These are phyloP conservation scores for Monilinia aucupariae DNA, from an alignment of 2,329 filamentous ascomycete species.

Conservation along the genomic window DNA sequence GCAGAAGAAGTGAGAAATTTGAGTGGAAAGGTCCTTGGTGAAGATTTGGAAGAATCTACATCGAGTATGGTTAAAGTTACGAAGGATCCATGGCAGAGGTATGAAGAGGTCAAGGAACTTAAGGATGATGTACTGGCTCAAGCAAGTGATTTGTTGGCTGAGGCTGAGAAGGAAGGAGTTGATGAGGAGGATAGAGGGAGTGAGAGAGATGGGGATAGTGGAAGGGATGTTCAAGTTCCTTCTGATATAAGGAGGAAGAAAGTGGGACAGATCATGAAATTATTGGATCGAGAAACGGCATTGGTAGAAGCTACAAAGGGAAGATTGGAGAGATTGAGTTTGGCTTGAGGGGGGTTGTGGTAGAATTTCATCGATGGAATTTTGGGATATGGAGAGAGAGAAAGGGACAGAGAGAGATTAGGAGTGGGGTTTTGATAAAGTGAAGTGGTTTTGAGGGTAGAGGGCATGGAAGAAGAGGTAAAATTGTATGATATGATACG, in stretches of 20 bases:
- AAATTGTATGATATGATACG: slow-evolving; percentile 3
- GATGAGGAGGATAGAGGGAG: not conserved
- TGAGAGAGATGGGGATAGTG: slow-evolving; percentile 24
- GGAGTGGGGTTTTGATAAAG: not conserved
- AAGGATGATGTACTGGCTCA: slow-evolving; percentile 39
- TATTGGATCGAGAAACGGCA: slow-evolving; percentile 62
- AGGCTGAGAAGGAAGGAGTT: not conserved
- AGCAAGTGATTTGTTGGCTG: slow-evolving; percentile 23
- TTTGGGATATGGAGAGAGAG: not conserved
- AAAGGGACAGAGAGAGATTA: no score
- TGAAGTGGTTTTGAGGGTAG: not conserved
- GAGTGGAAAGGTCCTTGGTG: slow-evolving; percentile 35
- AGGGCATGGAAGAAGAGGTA: not conserved
- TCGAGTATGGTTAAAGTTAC: slow-evolving; percentile 11
- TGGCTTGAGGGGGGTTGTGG: slow-evolving; percentile 11
- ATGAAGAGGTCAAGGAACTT: slow-evolving; percentile 44
- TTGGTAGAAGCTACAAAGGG: slow-evolving; percentile 62
- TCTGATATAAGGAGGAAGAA: slow-evolving; percentile 57
- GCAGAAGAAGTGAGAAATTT: slow-evolving; percentile 48
- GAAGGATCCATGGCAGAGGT: slow-evolving; percentile 51
- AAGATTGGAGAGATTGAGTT: slow-evolving; percentile 52
- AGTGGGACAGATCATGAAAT: slow-evolving; percentile 55
- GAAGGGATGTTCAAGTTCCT: slow-evolving; percentile 42
- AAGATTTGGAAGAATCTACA: slow-evolving; percentile 12
- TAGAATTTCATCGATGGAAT: not conserved